Percentiles rank a stretch among this genome's conserved stretches.
Evolutionary conservation across 2,329 filamentous ascomycete species (phyloP).

Genomic region (Aschersonia sp.): DNA sequence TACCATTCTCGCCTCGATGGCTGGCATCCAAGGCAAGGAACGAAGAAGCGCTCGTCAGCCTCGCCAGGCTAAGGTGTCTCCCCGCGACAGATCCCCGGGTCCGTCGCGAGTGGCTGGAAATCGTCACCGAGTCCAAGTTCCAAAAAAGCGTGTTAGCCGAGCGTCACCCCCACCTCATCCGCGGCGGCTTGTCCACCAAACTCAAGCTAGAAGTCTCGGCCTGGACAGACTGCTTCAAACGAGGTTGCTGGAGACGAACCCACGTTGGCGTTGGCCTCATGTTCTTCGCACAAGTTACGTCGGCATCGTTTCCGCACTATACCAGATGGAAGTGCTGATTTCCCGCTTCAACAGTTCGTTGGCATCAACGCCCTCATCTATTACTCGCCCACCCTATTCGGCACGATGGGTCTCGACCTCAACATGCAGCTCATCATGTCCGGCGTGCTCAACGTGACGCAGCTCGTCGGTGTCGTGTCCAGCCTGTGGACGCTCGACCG

Average conservation of each 20-base stretch:
- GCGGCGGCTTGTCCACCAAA: slow-evolving; percentile 16
- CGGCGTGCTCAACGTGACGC: slow-evolving; percentile 15
- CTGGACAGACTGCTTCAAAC: slow-evolving; percentile 34
- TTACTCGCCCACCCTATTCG: slow-evolving; percentile 45
- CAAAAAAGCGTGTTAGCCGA: slow-evolving; percentile 14
- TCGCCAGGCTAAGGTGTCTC: slow-evolving; percentile 10
- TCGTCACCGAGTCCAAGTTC: slow-evolving; percentile 11
- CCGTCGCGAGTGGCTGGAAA: slow-evolving; percentile 11
- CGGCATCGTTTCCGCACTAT: not conserved
- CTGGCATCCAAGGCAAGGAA: slow-evolving; percentile 11
- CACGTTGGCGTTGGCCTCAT: slow-evolving; percentile 33
- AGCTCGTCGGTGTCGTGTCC: slow-evolving; percentile 21
- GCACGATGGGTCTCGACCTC: slow-evolving; percentile 31
- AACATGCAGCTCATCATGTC: slow-evolving; percentile 18
- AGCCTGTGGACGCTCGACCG: slow-evolving; percentile 27
- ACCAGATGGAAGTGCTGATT: not conserved
- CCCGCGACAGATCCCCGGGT: slow-evolving; percentile 9
- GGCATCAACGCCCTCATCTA: slow-evolving; percentile 34
- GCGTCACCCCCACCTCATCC: slow-evolving; percentile 18
- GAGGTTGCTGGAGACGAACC: slow-evolving; percentile 29
- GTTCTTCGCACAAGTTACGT: slow-evolving; percentile 41
- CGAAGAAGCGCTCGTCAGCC: slow-evolving; percentile 9
- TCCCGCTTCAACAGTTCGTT: slow-evolving; percentile 6
- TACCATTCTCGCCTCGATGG: slow-evolving; percentile 15
- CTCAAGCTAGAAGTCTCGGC: slow-evolving; percentile 31